phyloP scores from a whole-genome alignment of 345 rosid genomes.

The Hibiscus mutabilis region DNA sequence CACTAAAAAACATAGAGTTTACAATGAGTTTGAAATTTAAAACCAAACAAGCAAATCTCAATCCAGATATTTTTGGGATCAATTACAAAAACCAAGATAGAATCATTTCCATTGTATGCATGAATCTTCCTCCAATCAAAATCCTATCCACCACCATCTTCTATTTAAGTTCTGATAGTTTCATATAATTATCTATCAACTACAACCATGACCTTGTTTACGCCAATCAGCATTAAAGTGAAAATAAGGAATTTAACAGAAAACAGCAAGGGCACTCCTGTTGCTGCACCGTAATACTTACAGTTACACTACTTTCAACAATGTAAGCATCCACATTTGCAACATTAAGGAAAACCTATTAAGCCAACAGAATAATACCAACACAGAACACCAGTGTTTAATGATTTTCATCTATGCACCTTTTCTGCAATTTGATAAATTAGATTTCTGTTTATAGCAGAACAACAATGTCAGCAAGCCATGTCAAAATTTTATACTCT shows the following conservation, averaged over 20 bases:
- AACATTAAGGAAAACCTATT: background rate
- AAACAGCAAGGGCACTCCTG: background rate
- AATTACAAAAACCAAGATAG: background rate
- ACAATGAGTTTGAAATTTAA: slow-evolving; percentile 10
- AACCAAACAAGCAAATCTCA: background rate
- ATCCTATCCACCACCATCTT: background rate
- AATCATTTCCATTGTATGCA: background rate
- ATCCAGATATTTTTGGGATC: background rate
- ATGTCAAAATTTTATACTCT: background rate
- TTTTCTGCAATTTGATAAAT: background rate
- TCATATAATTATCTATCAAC: background rate
- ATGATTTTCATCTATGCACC: background rate
- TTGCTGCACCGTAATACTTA: background rate
- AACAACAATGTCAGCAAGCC: background rate
- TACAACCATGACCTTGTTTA: background rate
- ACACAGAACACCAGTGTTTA: background rate
- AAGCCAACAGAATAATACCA: background rate
- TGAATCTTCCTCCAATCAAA: background rate
- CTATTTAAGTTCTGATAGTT: background rate
- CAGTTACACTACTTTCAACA: background rate
- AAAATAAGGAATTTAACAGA: background rate
- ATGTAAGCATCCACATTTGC: background rate
- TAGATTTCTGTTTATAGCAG: background rate
- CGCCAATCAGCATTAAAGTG: background rate
- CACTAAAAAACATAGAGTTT: slow-evolving; percentile 38